Percentiles rank a stretch among this genome's conserved stretches.
phyloP scores from a whole-genome alignment of 1,284 basidiomycete species.

The Tylopilus orsonianus region DNA sequence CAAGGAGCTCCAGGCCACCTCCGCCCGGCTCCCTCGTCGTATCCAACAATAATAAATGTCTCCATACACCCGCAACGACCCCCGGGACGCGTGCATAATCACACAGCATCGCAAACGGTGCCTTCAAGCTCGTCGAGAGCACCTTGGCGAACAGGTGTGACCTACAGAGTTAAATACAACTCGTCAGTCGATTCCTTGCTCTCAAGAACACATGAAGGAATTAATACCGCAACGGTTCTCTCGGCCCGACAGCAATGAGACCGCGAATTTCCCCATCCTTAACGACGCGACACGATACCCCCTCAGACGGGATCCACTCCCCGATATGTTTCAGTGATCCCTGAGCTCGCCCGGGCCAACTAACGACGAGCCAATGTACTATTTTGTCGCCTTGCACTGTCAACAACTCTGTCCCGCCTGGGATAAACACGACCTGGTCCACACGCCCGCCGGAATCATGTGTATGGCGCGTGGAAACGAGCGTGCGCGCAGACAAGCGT shows the following conservation, averaged over 20 bases:
- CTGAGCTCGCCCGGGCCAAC: constrained; percentile 11
- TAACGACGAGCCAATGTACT: constrained; percentile 25
- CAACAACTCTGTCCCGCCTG: constrained; percentile 27
- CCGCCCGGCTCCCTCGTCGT: constrained; percentile 19
- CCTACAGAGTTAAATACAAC: constrained; percentile 3
- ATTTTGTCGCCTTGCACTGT: constrained; percentile 30
- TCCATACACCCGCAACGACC: constrained; percentile 24
- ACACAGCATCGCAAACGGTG: constrained; percentile 23
- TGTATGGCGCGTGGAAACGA: constrained; percentile 8
- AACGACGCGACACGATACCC: constrained; percentile 22
- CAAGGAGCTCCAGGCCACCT: constrained; percentile 28
- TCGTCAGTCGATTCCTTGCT: constrained; percentile 1
- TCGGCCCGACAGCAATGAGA: constrained; percentile 23
- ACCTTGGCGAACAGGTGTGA: constrained; percentile 21
- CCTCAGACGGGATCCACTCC: constrained; percentile 20
- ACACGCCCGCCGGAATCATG: constrained; percentile 7
- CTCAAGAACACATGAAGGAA: neutral
- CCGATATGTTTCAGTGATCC: constrained; percentile 20
- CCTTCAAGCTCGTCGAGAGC: constrained; percentile 14
- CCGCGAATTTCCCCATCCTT: constrained; percentile 20
- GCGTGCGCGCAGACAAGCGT: constrained; percentile 11
- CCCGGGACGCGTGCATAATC: constrained; percentile 28
- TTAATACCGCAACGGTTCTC: constrained; percentile 14
- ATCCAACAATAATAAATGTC: constrained; percentile 28
- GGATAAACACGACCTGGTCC: constrained; percentile 31